phyloP scores from a whole-genome alignment of 768 basidiomycete species.

The Jaapia argillacea region DNA sequence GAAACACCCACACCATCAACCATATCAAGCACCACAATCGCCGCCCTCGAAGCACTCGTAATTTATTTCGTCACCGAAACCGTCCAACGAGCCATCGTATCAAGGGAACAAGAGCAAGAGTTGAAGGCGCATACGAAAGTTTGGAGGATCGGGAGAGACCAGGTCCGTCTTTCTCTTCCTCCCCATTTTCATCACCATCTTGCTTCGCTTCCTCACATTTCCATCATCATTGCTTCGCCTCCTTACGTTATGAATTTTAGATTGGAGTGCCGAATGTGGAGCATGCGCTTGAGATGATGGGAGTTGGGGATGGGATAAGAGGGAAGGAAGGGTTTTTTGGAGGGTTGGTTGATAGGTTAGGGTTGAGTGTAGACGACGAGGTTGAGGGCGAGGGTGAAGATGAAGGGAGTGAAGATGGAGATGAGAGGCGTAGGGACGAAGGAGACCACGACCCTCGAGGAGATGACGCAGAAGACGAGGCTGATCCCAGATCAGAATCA shows the following conservation, averaged over 20 bases:
- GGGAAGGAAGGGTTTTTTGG: too few relatives aligned
- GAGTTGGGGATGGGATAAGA: neutral
- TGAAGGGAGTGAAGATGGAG: too few relatives aligned
- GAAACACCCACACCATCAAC: constrained; percentile 15
- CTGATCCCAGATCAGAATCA: too few relatives aligned
- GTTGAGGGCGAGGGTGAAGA: too few relatives aligned
- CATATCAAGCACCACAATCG: constrained; percentile 42
- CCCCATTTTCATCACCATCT: too few relatives aligned
- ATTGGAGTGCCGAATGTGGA: neutral
- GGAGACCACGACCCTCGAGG: too few relatives aligned
- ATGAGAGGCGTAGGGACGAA: too few relatives aligned
- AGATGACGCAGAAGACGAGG: too few relatives aligned
- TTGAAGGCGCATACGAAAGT: constrained; percentile 51
- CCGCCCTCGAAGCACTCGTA: constrained; percentile 32
- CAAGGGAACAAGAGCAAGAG: constrained; percentile 47
- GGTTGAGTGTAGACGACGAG: too few relatives aligned
- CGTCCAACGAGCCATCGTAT: constrained; percentile 39
- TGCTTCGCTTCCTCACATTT: too few relatives aligned
- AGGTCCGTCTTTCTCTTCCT: constrained; percentile 18
- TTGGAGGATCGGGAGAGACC: constrained; percentile 38
- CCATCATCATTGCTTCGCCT: too few relatives aligned
- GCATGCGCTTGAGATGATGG: neutral
- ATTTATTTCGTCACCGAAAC: constrained; percentile 42
- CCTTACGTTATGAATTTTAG: neutral
- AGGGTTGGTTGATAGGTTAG: too few relatives aligned